phyloP scores from a whole-genome alignment of 2,329 filamentous ascomycete species.

The Xylariaceae sp. region DNA sequence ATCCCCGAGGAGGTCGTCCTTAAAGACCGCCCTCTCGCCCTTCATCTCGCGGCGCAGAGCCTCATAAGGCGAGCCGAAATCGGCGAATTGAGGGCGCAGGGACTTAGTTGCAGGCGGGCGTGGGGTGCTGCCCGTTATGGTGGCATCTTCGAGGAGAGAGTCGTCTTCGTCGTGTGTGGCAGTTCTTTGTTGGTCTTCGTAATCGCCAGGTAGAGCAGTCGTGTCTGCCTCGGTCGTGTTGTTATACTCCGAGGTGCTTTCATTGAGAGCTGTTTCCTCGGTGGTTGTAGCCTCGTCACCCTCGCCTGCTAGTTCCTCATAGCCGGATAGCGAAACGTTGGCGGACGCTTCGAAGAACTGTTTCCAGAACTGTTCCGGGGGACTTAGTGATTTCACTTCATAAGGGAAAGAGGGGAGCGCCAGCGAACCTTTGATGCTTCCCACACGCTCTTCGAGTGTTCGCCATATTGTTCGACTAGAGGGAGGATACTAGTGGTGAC shows the following conservation, averaged over 20 bases:
- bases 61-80: constrained; percentile 75
- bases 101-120: constrained; percentile 51
- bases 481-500: constrained; percentile 92
- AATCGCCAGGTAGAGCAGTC: constrained; percentile 32
- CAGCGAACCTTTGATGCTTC: constrained; percentile 79
- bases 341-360: constrained; percentile 99
- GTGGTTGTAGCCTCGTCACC: constrained; percentile 52
- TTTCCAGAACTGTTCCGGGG: constrained; percentile 79
- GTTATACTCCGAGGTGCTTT: constrained; percentile 43
- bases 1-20: constrained; percentile 25
- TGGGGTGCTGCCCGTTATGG: constrained; percentile 66
- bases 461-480: constrained; percentile 90
- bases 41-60: constrained; percentile 64
- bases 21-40: constrained; percentile 36
- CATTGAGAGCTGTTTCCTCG: constrained; percentile 53
- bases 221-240: constrained; percentile 36
- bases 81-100: constrained; percentile 46
- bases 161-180: constrained; percentile 55
- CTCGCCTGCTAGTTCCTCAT: constrained; percentile 75
- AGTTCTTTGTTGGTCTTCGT: constrained; percentile 30
- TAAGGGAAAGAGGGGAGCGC: constrained; percentile 7
- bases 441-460: constrained; percentile 92
- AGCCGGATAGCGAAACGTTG: constrained; percentile 92
- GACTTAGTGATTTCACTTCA: not conserved
- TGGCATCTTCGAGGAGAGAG: constrained; percentile 61